Evolutionary conservation across 305 asterid genomes (phyloP), one percentile per base, ranked within the genome.

Genomic region (Fraxinus xanthoxyloides): DNA sequence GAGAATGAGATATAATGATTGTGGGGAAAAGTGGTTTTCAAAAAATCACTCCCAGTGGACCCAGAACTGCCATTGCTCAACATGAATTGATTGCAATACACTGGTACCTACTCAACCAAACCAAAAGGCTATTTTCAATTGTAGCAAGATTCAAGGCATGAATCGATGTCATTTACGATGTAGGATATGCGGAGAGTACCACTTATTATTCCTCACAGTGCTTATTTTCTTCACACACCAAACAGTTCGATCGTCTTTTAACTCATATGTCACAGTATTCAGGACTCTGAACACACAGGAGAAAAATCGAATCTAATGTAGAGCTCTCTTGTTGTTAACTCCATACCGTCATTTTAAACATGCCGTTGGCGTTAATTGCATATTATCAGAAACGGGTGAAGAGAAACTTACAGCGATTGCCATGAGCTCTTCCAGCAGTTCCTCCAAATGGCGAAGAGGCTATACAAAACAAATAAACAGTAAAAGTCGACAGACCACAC

Each of bases 361-460:
- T 30, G 43, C 40, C 51, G 51, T 40, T 40, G 51, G 17, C 1
- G 6, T 30, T 36, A 13, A 12, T 61, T 48, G 1, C 32, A 3
- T n/a, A 77, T 54, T 43, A 31, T 30, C 48, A 15, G 38, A 76
- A 36, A 46, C 17, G 67, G 30, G 77, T 10, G 46, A 19, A 15
- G 28, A 69, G 78, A 51, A 56, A 87, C 95, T 92, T 92, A 93
- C 98, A 81, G 94, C 92, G 79, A 94, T 88, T 15, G 93, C 88
- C 2, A 92, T 84, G 77, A 94, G 98, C 86, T 93, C 98, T 87
- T 87, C 93, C 46, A 94, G 85, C 82, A 94, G 95, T 84, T 92
- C 97, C 90, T 92, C 97, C 85, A 93, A 82, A 82, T 94, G 98
- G 23, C 98, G 97, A 69, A 94, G 94, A 61, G 97, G 98, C 98